Evolutionary conservation across 306 rosid species (phyloP), one percentile per base, ranked within the genome.

Genomic region (Prinsepia uniflora): DNA sequence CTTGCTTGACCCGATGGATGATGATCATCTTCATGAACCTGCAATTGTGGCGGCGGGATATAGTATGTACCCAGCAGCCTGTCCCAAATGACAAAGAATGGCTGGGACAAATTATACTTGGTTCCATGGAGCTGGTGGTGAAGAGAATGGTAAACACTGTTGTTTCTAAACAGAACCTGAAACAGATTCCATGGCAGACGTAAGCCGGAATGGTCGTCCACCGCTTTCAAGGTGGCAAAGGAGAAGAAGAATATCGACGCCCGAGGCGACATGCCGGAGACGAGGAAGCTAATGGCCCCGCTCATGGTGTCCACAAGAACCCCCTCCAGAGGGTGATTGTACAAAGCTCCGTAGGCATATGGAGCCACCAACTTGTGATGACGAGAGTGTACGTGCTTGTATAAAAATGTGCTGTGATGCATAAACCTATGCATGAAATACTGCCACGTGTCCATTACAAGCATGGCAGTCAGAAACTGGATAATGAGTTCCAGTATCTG

Each of bases 371-470:
- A 82, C 72, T 81, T 80, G 81, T 89, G 96, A 78, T 92, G 95
- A 42, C 76, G 90, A 34, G 96, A 86, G 59, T 92, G 96, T 65
- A 87, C 73, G 41, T 86, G 84, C 87, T 92, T 92, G 87, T 89
- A 92, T 13, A 92, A 72, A 79, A 89, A 86, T 87, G 87, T 92
- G 72, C 83, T 89, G 68, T 87, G 81, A 73, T 92, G 98, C 98
- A 92, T 92, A 79, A 78, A 92, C 76, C 90, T 83, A 70, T 92
- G 98, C 86, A 89, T 83, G n/a, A 92, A 86, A 82, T 92, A 92
- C 67, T 92, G 98, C 90, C 95, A 92, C 2, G 98, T 85, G 72
- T 92, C 96, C 85, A 87, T 72, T 48, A 92, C 86, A 75, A 89
- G 19, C 96, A 89, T 92, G 7, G 90, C 95, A 18, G 83, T 82